phyloP scores from a whole-genome alignment of 2,329 filamentous ascomycete genomes.

The Botrytis sinoallii region DNA sequence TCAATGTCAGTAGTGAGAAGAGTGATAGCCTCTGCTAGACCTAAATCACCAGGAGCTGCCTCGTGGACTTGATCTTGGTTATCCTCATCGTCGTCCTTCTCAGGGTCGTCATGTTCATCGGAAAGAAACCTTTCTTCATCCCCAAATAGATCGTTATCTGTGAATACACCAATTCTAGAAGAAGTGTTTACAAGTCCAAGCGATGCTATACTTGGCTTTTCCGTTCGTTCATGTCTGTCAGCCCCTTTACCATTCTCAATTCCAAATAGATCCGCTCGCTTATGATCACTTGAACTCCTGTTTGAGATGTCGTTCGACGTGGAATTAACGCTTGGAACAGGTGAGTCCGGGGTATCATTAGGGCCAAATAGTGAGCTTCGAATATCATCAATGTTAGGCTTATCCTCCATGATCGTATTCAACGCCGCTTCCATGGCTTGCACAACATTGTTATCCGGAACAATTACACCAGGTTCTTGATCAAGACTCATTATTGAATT shows the following conservation, averaged over 20 bases:
- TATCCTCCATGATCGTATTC: slow-evolving; percentile 85
- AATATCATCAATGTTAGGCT: slow-evolving; percentile 63
- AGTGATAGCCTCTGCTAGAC: slow-evolving; percentile 87
- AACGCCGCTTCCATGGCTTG: slow-evolving; percentile 90
- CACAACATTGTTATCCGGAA: slow-evolving; percentile 75
- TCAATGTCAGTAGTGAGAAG: slow-evolving; percentile 88
- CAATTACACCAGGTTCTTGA: slow-evolving; percentile 58
- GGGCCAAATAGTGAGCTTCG: slow-evolving; percentile 65
- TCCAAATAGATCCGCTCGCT: slow-evolving; percentile 43
- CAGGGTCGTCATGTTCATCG: slow-evolving; percentile 76
- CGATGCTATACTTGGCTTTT: slow-evolving; percentile 85
- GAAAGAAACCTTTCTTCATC: slow-evolving; percentile 83
- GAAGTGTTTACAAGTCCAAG: slow-evolving; percentile 85
- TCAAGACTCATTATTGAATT: slow-evolving; percentile 79
- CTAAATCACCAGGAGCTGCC: slow-evolving; percentile 90
- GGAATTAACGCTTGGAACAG: slow-evolving; percentile 47
- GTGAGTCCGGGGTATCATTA: slow-evolving; percentile 43
- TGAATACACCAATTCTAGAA: slow-evolving; percentile 86
- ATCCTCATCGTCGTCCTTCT: slow-evolving; percentile 53
- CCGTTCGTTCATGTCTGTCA: slow-evolving; percentile 50
- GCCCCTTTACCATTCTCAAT: slow-evolving; percentile 43
- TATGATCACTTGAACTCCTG: slow-evolving; percentile 59
- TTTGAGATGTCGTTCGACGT: slow-evolving; percentile 58
- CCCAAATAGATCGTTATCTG: slow-evolving; percentile 87
- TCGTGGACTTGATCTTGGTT: slow-evolving; percentile 84